These are phyloP conservation scores for Rutstroemia sp. DNA, from an alignment of 2,329 filamentous ascomycete species.

Conservation along the genomic window DNA sequence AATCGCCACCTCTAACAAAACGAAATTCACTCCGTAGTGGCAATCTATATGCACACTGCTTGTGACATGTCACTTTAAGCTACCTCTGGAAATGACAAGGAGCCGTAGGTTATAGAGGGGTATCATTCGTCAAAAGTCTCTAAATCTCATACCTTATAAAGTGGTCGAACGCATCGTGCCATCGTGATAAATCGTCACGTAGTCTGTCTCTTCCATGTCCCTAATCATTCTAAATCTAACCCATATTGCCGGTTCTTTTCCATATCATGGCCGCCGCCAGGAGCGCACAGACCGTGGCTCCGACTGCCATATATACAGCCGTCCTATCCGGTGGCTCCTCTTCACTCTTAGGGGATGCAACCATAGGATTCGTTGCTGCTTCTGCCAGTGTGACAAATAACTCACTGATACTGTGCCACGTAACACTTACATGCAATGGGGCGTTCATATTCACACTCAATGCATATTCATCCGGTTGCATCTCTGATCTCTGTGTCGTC, in stretches of 20 bases:
- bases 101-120: neutral
- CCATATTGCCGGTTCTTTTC: constrained; percentile 34
- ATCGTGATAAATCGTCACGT: neutral
- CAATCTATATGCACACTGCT: no score
- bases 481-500: constrained; percentile 86
- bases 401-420: constrained; percentile 89
- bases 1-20: no score
- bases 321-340: constrained; percentile 80
- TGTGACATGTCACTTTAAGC: no score
- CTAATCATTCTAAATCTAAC: neutral
- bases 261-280: constrained; percentile 60
- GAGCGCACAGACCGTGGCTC: constrained; percentile 59
- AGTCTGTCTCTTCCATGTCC: neutral
- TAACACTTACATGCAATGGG: constrained; percentile 89
- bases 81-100: no score
- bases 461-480: constrained; percentile 90
- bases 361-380: constrained; percentile 81
- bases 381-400: constrained; percentile 89
- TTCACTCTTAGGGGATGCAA: constrained; percentile 81
- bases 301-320: constrained; percentile 76
- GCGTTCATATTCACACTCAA: constrained; percentile 78
- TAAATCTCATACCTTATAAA: neutral
- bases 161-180: neutral
- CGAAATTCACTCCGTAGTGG: no score
- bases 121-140: neutral